Conservation (phyloP, 106 monocot species). For the Allium sativum region DNA sequence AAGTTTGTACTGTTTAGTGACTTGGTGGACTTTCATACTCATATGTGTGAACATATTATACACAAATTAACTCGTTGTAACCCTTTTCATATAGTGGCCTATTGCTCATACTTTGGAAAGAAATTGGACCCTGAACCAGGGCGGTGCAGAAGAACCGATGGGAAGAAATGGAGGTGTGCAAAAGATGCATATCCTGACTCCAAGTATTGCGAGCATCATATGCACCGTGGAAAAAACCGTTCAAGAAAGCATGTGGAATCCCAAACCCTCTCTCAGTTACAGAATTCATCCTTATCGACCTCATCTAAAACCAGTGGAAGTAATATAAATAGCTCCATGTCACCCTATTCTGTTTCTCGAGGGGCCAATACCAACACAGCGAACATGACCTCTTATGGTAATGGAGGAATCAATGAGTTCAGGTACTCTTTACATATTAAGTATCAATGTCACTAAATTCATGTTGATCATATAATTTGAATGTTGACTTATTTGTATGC, state of each 20-base stretch:
- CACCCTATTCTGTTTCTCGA: constrained; percentile 8
- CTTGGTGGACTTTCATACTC: no score
- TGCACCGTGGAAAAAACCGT: constrained; percentile 57
- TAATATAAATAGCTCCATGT: constrained; percentile 3
- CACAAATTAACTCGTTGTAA: neutral
- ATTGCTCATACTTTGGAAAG: constrained; percentile 4
- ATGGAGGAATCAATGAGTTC: constrained; percentile 9
- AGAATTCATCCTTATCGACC: constrained; percentile 33
- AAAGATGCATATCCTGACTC: constrained; percentile 16
- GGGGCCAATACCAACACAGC: constrained; percentile 3
- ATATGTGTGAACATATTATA: no score
- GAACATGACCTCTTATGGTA: neutral
- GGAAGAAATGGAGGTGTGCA: constrained; percentile 18
- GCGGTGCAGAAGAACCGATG: constrained; percentile 13
- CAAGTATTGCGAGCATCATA: constrained; percentile 19
- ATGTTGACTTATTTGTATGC: no score
- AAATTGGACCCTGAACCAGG: constrained; percentile 13
- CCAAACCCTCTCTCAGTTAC: constrained; percentile 36
- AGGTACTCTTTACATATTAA: constrained; percentile 14
- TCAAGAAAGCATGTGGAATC: constrained; percentile 99
- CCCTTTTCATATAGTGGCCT: neutral
- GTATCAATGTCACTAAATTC: no score
- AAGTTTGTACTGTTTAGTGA: no score
- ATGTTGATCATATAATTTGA: no score
- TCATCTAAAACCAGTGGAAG: constrained; percentile 19